Evolutionary conservation across 192 early-diverging fungal genomes (phyloP).

Genomic region (Lobulomyces angularis): DNA sequence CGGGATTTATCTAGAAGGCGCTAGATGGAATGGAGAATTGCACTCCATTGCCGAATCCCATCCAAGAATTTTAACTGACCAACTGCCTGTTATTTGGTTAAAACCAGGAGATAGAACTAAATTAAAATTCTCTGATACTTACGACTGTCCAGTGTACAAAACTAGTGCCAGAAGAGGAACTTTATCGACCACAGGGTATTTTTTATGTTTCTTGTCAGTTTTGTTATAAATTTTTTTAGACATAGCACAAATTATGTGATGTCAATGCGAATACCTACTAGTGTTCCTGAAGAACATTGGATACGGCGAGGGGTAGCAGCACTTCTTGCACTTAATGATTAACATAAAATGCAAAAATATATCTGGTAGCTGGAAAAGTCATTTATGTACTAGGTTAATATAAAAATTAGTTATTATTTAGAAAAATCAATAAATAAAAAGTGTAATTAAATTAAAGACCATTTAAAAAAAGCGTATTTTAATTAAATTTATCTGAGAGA

Average conservation of each 20-base stretch:
- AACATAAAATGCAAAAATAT: too few species aligned
- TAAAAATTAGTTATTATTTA: too few species aligned
- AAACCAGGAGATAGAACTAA: slow-evolving; percentile 35
- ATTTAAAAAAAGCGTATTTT: too few species aligned
- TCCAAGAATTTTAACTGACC: slow-evolving; percentile 38
- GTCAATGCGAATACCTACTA: slow-evolving; percentile 48
- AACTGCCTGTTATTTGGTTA: slow-evolving; percentile 46
- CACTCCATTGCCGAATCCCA: slow-evolving; percentile 41
- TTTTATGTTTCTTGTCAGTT: background rate
- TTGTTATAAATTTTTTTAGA: slow-evolving; percentile 10
- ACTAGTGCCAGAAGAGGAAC: slow-evolving; percentile 40
- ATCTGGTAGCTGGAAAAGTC: too few species aligned
- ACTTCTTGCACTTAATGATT: slow-evolving; percentile 19
- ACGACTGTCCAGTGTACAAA: slow-evolving; percentile 53
- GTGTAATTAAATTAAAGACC: too few species aligned
- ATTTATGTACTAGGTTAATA: too few species aligned
- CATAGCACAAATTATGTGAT: slow-evolving; percentile 54
- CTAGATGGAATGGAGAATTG: slow-evolving; percentile 40
- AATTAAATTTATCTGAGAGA: too few species aligned
- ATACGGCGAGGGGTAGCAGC: slow-evolving; percentile 37
- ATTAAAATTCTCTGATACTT: slow-evolving; percentile 24
- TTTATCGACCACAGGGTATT: slow-evolving; percentile 49
- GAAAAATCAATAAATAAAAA: too few species aligned
- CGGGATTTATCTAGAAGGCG: slow-evolving; percentile 46
- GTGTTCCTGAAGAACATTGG: slow-evolving; percentile 41